Conservation (phyloP, 176 grass and related monocot species). For the Avena atlantica region DNA sequence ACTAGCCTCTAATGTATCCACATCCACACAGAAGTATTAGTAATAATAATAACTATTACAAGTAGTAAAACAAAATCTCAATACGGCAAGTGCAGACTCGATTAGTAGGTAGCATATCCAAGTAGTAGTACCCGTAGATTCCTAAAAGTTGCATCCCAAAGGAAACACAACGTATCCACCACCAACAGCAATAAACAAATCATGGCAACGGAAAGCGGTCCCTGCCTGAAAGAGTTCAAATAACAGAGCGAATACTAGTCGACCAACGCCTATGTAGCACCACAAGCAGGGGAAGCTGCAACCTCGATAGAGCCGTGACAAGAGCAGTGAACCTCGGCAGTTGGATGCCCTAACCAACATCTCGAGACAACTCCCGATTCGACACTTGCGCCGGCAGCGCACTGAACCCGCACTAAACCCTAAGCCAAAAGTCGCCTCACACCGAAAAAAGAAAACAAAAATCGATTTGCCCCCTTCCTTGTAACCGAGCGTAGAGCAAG, state of each 20-base stretch:
- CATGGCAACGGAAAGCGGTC: not conserved
- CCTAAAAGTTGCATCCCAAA: constrained; percentile 1
- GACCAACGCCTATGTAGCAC: not conserved
- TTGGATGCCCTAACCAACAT: not conserved
- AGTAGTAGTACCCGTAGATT: not conserved
- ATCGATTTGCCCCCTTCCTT: not conserved
- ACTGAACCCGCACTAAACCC: constrained; percentile 36
- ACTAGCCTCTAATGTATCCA: not conserved
- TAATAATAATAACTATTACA: not conserved
- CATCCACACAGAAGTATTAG: not conserved
- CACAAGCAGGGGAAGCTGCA: not conserved
- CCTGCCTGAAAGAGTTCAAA: not conserved
- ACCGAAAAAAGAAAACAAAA: not conserved
- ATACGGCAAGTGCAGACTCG: not conserved
- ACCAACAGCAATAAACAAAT: not conserved
- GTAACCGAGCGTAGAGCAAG: not conserved
- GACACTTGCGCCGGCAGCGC: not conserved
- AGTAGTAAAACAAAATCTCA: not conserved
- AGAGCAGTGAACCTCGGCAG: not conserved
- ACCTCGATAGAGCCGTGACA: not conserved
- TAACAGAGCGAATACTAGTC: constrained; percentile 3
- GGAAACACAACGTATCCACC: constrained; percentile 18
- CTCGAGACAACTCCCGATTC: not conserved
- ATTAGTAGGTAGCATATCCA: not conserved
- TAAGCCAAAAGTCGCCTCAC: not conserved